Conservation (phyloP, 2,329 filamentous ascomycete species). For the Phaeosphaeria sp. region DNA sequence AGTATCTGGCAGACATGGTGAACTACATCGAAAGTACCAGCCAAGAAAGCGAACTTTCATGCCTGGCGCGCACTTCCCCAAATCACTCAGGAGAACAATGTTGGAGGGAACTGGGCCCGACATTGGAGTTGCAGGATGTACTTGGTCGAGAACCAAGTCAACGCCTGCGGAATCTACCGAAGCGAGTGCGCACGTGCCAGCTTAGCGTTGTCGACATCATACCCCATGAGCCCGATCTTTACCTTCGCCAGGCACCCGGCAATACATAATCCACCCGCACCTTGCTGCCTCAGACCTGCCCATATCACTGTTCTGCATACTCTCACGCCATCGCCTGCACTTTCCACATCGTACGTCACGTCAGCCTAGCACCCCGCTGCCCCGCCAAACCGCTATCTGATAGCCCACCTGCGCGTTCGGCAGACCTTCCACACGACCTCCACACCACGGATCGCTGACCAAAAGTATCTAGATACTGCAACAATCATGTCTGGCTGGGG, state of each 20-base stretch:
- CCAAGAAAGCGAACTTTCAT: slow-evolving; percentile 92
- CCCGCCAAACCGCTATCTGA: slow-evolving; percentile 23
- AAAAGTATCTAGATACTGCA: slow-evolving; percentile 4
- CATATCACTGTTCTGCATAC: slow-evolving; percentile 1
- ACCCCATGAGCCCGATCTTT: slow-evolving; percentile 25
- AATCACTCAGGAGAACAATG: slow-evolving; percentile 57
- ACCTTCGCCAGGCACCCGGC: slow-evolving; percentile 23
- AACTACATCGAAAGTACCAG: slow-evolving; percentile 68
- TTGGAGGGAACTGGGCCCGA: slow-evolving; percentile 62
- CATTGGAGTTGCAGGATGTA: slow-evolving; percentile 21
- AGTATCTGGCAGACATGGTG: slow-evolving; percentile 4
- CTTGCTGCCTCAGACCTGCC: slow-evolving; percentile 10
- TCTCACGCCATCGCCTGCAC: background rate
- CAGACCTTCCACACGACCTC: slow-evolving; percentile 1
- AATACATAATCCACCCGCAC: slow-evolving; percentile 16
- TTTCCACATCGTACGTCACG: slow-evolving; percentile 17
- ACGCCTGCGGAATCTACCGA: slow-evolving; percentile 18
- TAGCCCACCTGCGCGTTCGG: slow-evolving; percentile 12
- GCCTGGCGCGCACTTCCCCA: slow-evolving; percentile 58
- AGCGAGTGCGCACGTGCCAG: slow-evolving; percentile 22
- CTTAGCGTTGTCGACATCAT: slow-evolving; percentile 35
- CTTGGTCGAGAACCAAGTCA: slow-evolving; percentile 3
- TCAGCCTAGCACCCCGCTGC: slow-evolving; percentile 15
- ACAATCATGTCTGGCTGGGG: slow-evolving; percentile 54
- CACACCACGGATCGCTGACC: slow-evolving; percentile 3